Evolutionary conservation across 163 green algal species (phyloP).

Genomic region (Coccomyxa subellipsoidea): DNA sequence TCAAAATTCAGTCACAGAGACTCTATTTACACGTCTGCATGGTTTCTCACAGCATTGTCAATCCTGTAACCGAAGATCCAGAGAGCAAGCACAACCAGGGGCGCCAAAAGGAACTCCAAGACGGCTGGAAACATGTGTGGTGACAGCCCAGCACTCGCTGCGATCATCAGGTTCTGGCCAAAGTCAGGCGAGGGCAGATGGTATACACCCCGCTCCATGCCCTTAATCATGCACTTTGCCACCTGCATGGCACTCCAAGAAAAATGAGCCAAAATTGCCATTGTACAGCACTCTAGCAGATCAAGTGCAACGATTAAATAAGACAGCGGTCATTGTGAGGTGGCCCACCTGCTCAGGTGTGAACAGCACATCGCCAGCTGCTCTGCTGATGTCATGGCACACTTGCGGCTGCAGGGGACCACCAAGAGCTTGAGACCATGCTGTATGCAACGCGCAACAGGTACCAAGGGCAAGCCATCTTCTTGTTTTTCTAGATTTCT

Average conservation of each 20-base stretch:
- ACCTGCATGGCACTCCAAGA: constrained; percentile 13
- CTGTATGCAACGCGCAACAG: no score
- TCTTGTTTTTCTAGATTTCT: no score
- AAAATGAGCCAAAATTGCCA: no score
- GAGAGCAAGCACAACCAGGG: constrained; percentile 13
- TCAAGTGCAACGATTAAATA: no score
- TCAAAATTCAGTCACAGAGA: no score
- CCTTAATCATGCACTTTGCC: constrained; percentile 37
- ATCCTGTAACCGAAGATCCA: background rate
- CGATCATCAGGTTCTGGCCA: constrained; percentile 46
- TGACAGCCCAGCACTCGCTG: constrained; percentile 25
- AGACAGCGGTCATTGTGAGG: background rate
- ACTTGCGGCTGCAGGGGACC: constrained; percentile 5
- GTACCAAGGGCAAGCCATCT: no score
- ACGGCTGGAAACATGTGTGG: constrained; percentile 3
- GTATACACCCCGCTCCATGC: constrained; percentile 55
- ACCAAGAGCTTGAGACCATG: background rate
- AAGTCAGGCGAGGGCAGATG: constrained; percentile 63
- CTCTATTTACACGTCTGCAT: background rate
- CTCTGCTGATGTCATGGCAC: constrained; percentile 16
- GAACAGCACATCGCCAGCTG: constrained; percentile 11
- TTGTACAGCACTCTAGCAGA: no score
- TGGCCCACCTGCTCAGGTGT: constrained; percentile 19
- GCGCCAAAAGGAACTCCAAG: constrained; percentile 18
- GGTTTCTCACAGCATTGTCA: background rate